Percentiles rank a stretch among this genome's conserved stretches.
phyloP scores from a whole-genome alignment of 148 eudicot species.

The Persicaria maculosa region DNA sequence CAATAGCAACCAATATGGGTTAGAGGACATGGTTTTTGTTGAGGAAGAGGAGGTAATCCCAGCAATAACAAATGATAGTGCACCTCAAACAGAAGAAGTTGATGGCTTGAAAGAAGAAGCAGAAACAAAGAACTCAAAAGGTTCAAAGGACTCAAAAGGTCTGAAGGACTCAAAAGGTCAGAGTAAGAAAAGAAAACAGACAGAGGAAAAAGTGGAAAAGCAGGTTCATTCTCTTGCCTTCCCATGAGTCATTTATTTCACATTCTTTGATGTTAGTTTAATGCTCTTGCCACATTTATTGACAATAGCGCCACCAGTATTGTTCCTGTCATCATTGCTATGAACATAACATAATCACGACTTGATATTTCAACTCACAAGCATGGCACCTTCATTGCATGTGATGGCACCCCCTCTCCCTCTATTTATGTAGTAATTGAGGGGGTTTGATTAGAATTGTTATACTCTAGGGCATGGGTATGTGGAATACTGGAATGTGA shows the following conservation, averaged over 20 bases:
- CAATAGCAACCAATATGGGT: conserved; percentile 35
- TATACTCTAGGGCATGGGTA: no score
- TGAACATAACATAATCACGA: background rate
- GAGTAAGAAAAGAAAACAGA: conserved; percentile 60
- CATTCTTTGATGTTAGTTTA: background rate
- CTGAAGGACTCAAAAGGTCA: conserved; percentile 26
- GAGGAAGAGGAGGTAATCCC: conserved; percentile 80
- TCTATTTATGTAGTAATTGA: background rate
- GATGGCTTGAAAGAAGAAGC: conserved; percentile 20
- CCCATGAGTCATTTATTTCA: background rate
- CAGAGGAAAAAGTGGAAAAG: conserved; percentile 62
- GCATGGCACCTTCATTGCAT: background rate
- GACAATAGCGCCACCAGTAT: background rate
- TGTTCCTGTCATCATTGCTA: background rate
- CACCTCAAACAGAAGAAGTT: conserved; percentile 28
- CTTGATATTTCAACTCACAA: background rate
- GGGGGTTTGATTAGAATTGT: no score
- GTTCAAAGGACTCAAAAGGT: no score
- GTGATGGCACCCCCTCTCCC: background rate
- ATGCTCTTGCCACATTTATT: background rate
- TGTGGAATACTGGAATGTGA: no score
- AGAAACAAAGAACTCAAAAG: conserved; percentile 28
- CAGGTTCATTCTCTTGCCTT: conserved; percentile 35
- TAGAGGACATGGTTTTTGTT: conserved; percentile 70
- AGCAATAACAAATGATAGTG: conserved; percentile 28